Percentiles rank a stretch among this genome's conserved stretches.
phyloP scores from a whole-genome alignment of 1,284 basidiomycete species.

The Fomitopsis palustris region DNA sequence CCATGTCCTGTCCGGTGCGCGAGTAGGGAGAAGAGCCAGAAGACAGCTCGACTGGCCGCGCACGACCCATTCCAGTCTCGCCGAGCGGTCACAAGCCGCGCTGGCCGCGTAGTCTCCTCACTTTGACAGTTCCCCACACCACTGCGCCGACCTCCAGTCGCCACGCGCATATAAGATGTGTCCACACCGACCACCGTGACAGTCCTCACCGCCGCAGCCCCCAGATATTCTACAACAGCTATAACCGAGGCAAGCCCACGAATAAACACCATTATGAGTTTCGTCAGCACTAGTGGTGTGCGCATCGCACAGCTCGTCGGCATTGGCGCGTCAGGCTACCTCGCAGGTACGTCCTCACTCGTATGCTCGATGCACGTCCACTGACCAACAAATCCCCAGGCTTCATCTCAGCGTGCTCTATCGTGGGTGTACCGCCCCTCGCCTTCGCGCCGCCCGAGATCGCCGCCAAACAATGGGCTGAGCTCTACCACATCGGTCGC shows the following conservation, averaged over 20 bases:
- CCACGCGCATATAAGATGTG: background rate
- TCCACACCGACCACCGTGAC: background rate
- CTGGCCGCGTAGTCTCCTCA: too few species aligned
- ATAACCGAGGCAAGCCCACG: background rate
- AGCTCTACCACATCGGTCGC: background rate
- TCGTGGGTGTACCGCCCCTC: background rate
- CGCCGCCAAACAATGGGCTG: background rate
- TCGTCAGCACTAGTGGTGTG: background rate
- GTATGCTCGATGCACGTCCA: background rate
- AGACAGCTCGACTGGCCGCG: background rate
- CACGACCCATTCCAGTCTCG: background rate
- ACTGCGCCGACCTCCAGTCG: background rate
- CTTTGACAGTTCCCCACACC: background rate
- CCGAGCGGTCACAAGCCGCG: too few species aligned
- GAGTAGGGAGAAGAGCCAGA: background rate
- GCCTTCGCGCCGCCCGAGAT: background rate
- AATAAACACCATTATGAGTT: background rate
- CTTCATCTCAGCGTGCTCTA: background rate
- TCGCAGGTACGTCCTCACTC: background rate
- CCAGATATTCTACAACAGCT: background rate
- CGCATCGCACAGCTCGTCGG: constrained; percentile 1
- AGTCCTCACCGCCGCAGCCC: background rate
- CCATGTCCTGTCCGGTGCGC: constrained; percentile 20
- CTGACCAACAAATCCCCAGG: background rate
- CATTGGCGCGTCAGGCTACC: background rate